Evolutionary conservation across 192 early-diverging fungal genomes (phyloP), one percentile per base, ranked within the genome.

Genomic region (Helicostylum pulchrum): DNA sequence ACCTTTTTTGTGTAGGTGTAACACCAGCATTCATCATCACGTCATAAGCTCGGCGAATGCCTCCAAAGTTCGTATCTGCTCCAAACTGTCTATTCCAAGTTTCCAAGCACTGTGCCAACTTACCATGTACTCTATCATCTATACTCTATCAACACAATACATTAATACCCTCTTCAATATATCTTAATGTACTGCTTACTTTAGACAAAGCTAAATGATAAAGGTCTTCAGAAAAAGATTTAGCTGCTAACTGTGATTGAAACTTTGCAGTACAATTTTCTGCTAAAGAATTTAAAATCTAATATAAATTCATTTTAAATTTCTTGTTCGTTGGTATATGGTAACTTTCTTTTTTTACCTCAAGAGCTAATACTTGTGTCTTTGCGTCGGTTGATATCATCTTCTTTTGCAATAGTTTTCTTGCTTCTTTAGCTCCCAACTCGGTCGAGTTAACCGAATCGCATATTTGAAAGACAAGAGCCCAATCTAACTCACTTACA

Each of bases 371-470:
- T 7, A 63, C 54, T 26, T 75, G 68, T 4, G 55, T 67, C n/a
- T 71, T 49, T 4, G 58, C 36, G 11, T 67, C 53, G 12, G 9
- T 23, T 2, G 45, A 21, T 5, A 70, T 30, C 58, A 66, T 70
- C 23, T 75, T 75, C 60, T 64, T 75, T 43, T 75, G 74, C 8
- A 75, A 62, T 0, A 64, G 47, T 44, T 75, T 75, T 30, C 74
- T 49, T 15, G 74, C 74, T 52, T 75, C 74, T 61, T 70, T 75
- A 32, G 68, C 74, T 12, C 74, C 74, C 26, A 54, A 53, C 14
- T 75, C 68, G 23, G 74, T 58, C 2, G 44, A 57, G 20, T 70
- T 67, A 15, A 75, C 49, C 4, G 50, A 49, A 30, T 71, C 56
- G 50, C 74, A 70, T 14, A 75, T 61, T 32, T 64, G 45, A 43